Base-by-base conservation (phyloP, 768 basidiomycete species). In the Pulveroboletus sp. region DNA sequence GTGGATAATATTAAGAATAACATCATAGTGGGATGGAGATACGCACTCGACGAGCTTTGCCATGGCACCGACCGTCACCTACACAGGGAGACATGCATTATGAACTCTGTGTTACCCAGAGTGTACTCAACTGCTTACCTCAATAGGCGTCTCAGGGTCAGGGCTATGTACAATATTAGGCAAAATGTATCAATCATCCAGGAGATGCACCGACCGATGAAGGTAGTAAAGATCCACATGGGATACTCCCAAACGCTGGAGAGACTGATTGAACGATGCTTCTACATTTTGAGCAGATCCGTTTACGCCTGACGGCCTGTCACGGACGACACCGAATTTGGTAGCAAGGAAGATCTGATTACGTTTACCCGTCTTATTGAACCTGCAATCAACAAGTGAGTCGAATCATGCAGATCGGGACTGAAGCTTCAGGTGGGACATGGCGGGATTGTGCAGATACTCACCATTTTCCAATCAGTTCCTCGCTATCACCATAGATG, bases 341-440 rank as follows among this genome's bases (percentile, higher is more conserved):
- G 82, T 83, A 3, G 82, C 81, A 17, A 86, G 71, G 66, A 84
- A 85, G 17, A 81, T 78, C 13, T 77, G 65, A 45, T 56, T 58
- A 14, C 76, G 65, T 54, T 76, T 76, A 6, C 76, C 76, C 5
- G 61, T 76, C 26, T 60, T 66, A 47, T 71, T 71, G 63, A 80
- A 75, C 76, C 75, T 76, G 50, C 13, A 13, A 35, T 29, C 27
- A 12, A 12, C 12, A 12, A 17, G 11, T 2, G 12, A 22, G 5
- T n/a, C 12, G 11, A 3, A 26, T 13, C 20, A 13, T 19, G 17
- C 6, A 4, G 12, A 5, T 11, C 20, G 3, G 19, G 13, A 23
- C 19, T 26, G n/a, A n/a, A 12, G 14, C 16, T 24, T n/a, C 16
- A 22, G 3, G 10, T 26, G 42, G 5, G 17, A 45, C 6, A 9